Conservation (phyloP, 2,329 filamentous ascomycete genomes). For the Botrytis elliptica region DNA sequence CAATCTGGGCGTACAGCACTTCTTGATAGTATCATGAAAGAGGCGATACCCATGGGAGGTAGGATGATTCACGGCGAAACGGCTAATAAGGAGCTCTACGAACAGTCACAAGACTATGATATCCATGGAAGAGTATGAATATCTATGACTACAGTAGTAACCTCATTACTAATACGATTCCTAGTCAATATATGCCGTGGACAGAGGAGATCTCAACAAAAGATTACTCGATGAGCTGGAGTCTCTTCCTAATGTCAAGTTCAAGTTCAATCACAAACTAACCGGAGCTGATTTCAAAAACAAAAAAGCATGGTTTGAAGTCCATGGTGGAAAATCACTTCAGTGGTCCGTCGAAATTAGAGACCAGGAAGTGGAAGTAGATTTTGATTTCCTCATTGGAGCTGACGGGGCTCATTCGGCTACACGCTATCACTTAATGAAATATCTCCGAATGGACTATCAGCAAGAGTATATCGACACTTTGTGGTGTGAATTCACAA, state of each 20-base stretch:
- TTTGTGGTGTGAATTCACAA: conserved; percentile 93
- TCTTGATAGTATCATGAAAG: conserved; percentile 68
- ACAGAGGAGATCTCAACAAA: conserved; percentile 80
- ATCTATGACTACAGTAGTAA: neutral
- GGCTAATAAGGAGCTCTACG: conserved; percentile 64
- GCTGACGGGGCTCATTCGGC: conserved; percentile 94
- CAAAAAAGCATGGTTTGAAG: conserved; percentile 85
- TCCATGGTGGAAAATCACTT: conserved; percentile 42
- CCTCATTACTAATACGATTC: conserved; percentile 14
- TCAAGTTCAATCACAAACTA: conserved; percentile 93
- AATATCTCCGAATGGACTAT: conserved; percentile 86
- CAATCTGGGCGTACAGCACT: conserved; percentile 66
- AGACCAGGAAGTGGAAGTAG: conserved; percentile 68
- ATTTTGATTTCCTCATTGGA: conserved; percentile 91
- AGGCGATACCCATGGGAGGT: conserved; percentile 89
- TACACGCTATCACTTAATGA: conserved; percentile 92
- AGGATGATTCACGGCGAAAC: conserved; percentile 88
- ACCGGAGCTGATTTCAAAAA: conserved; percentile 81
- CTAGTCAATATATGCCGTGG: conserved; percentile 80
- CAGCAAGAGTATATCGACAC: conserved; percentile 94
- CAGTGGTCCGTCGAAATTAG: conserved; percentile 26
- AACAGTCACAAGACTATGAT: conserved; percentile 86
- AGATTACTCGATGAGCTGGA: conserved; percentile 81
- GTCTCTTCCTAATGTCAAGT: conserved; percentile 79
- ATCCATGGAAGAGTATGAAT: conserved; percentile 71